Evolutionary conservation across 1,284 basidiomycete species (phyloP), one percentile per base, ranked within the genome.

Genomic region (Fomes fomentarius): DNA sequence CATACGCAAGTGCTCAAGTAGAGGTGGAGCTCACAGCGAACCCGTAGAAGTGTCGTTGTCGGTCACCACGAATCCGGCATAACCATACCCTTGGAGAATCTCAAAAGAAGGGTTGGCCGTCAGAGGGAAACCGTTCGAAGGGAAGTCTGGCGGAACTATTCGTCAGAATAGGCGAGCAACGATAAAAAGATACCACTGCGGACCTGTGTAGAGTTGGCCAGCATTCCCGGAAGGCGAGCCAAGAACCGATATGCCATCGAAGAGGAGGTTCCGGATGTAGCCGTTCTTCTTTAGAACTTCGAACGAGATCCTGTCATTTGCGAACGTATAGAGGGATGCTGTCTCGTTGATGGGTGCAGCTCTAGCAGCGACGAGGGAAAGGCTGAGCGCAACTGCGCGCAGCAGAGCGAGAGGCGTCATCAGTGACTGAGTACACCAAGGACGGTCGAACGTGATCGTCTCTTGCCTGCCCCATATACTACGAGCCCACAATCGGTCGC

Each of bases 141-240:
- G 60, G 28, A 62, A 62, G 35, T 62, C 60, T 62, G 34, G 22
- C 30, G 22, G 7, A 34, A 10, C 11, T 17, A 17, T 4, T 21
- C 26, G 12, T 45, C 11, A 12, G 7, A 11, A 33, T 2, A 24
- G 9, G 17, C 6, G 12, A n/a, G 9, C n/a, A n/a, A n/a, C n/a
- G n/a, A n/a, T 19, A n/a, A 2, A n/a, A 17, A 35, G 17, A 14
- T 21, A 24, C 21, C 9, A 21, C 8, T n/a, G 5, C 50, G 17
- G 21, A 55, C 60, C 60, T 45, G 60, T 55, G 48, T 62, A 62
- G 6, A 62, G 21, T 17, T 62, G 56, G 1, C 60, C 60, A 0
- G 60, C 56, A 25, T 51, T 59, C 14, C 56, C 56, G 2, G 57
- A 56, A 1, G 50, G 28, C 1, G 48, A 41, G 11, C 60, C 60